Base-by-base conservation (phyloP, 2,329 filamentous ascomycete genomes). In the Fusarium sublunatum region DNA sequence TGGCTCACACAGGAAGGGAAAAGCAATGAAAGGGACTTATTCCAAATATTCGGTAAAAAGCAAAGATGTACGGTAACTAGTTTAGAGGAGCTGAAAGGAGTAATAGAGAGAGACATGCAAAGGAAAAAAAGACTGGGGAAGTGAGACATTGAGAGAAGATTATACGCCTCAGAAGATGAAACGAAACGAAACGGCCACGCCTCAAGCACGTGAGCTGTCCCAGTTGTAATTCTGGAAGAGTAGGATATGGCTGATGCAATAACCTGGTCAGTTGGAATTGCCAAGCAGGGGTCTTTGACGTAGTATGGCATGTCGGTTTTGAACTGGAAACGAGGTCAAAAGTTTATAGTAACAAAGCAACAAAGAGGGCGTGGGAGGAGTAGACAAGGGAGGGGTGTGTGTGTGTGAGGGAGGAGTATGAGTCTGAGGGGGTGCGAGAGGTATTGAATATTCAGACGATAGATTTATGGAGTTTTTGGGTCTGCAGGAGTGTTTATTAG, bases 391-490 rank as follows among this genome's bases (percentile, higher is more conserved):
- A 64, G 62, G 61, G 57, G 61, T 28, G 61, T 60, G 61, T 28
- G 61, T 60, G 42, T 4, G 46, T 25, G 61, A 65, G 56, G 53
- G 61, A 62, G 40, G 44, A 32, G 13, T 19, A 44, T n/a, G 40
- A 41, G 55, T 51, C 32, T 57, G 57, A 47, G 44, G 61, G 51
- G 51, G 61, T 55, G 61, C 61, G 19, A 40, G 26, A 51, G 50
- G 42, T 65, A 65, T 65, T 65, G 61, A 51, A 65, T 65, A 65
- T 62, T 65, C 31, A 36, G 29, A 63, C 47, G 44, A 65, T 65
- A 65, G n/a, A 62, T 58, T 62, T 47, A 47, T 54, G 58, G 58
- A 28, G 43, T 32, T 54, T 22, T 35, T 24, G 6, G 28, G 43
- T 54, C 7, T 41, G 40, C 57, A 47, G 56, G 52, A 58, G 44